Evolutionary conservation across 2,329 filamentous ascomycete species (phyloP), one percentile per base, ranked within the genome.

Genomic region (Huntiella omanensis): DNA sequence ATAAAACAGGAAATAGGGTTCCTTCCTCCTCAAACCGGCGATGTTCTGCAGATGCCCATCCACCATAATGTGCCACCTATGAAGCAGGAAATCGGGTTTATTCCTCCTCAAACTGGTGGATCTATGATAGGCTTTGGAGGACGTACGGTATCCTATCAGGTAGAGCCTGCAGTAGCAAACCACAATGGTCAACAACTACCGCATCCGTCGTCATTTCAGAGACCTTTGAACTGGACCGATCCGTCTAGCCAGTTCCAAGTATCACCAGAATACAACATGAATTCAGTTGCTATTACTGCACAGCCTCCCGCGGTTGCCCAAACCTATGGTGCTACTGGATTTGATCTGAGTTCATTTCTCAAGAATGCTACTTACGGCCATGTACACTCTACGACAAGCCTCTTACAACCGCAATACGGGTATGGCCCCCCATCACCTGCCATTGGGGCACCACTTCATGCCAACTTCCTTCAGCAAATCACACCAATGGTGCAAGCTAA

Each of bases 401-500:
- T 34, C 12, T 15, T 43, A 6, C 40, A 43, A 33, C 40, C 43
- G 12, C 32, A 46, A 11, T 49, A 49, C 32, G 48, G 48, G 15
- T 47, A 49, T 44, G 48, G 48, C 3, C 48, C 48, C 15, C 48
- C 48, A 19, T 49, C 48, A 16, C 48, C 48, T 13, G 48, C 48
- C 4, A 49, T 49, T 32, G 48, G 48, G 4, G 48, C 48, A 8
- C 48, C 48, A 11, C 40, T 46, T 43, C 44, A 49, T 37, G 22
- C 48, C 5, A 39, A 40, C 10, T 28, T 49, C 12, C 13, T 49
- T 5, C 48, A 46, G 12, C 40, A 40, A n/a, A 33, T 49, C 6
- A 34, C 36, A 7, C 44, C 35, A 10, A 37, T 45, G 22, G 16
- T 39, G 37, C 19, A 13, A n/a, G 35, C 45, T 11, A 44, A 11